Evolutionary conservation across 2,329 filamentous ascomycete species (phyloP).

Genomic region (Nemania serpens): DNA sequence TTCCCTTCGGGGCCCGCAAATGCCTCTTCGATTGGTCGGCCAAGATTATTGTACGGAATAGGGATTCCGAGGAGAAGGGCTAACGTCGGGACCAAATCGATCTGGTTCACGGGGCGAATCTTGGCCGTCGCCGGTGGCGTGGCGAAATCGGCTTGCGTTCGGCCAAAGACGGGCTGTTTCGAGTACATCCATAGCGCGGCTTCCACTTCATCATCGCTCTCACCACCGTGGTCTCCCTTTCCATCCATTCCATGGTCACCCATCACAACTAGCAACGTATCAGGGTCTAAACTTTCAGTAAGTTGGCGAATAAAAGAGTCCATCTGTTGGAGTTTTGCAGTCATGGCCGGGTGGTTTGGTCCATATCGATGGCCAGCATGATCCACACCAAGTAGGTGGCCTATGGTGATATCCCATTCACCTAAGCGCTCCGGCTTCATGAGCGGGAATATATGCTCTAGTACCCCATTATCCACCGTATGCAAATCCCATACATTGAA

Average conservation of each 20-base stretch:
- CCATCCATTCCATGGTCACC: conserved; percentile 99
- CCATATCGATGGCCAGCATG: conserved; percentile 97
- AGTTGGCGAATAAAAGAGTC: conserved; percentile 76
- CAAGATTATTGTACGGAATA: conserved; percentile 95
- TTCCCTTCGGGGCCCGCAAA: conserved; percentile 74
- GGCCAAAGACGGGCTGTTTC: conserved; percentile 81
- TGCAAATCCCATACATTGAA: conserved; percentile 99
- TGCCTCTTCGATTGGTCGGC: conserved; percentile 89
- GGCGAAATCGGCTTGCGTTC: conserved; percentile 63
- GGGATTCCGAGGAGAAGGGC: conserved; percentile 86
- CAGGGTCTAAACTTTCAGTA: conserved; percentile 73
- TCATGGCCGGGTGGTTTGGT: conserved; percentile 90
- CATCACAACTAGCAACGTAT: conserved; percentile 92
- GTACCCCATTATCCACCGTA: conserved; percentile 94
- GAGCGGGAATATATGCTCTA: conserved; percentile 86
- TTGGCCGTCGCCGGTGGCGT: conserved; percentile 74
- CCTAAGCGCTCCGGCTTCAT: conserved; percentile 66
- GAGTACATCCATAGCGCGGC: conserved; percentile 99
- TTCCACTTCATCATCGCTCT: conserved; percentile 94
- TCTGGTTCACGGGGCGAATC: conserved; percentile 77
- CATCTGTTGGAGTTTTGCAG: conserved; percentile 89
- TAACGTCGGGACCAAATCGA: conserved; percentile 92
- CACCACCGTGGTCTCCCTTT: conserved; percentile 97
- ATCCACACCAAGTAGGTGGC: conserved; percentile 92
- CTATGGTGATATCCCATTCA: conserved; percentile 93